Evolutionary conservation across 2,329 filamentous ascomycete species (phyloP), one percentile per base, ranked within the genome.

Genomic region (Colletotrichum sp.): DNA sequence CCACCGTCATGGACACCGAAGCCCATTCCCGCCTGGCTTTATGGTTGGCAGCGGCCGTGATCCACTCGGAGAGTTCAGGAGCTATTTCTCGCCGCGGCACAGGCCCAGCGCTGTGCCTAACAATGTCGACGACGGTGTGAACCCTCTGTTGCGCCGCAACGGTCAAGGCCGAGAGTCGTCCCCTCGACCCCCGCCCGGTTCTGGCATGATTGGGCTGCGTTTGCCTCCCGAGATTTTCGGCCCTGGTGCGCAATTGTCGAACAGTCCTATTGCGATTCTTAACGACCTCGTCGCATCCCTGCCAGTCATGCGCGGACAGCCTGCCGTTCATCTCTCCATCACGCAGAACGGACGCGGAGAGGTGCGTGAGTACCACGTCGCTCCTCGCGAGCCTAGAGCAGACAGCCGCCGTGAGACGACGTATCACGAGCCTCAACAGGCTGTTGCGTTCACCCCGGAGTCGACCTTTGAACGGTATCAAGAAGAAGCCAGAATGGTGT

Each of bases 401-500:
- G 90, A 91, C 24, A 83, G 84, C 52, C 88, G 90, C 28, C 87
- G 89, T 15, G 89, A 90, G 26, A 79, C 78, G 21, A 79, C 85
- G 49, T 83, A 87, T 78, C 85, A 90, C 80, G 94, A 95, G 73
- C 94, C 94, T 15, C 88, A 91, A n/a, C 93, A 94, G 79, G 94
- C 95, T 15, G 93, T 96, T 30, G 88, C 92, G 4, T 99, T 99
- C 83, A 87, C 89, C 24, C 89, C 95, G 10, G 91, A 92, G 49
- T 89, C 91, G 10, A 99, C 97, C 2, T 88, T 90, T 71, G 89
- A 90, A 69, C 93, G 97, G 77, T 99, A 98, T 94, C 92, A 95
- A 82, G 95, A 98, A 82, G 98, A 99, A 84, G 94, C 96, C 10
- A 93, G 94, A 78, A 93, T 99, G 83, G 89, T 99, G 1, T 99